Evolutionary conservation across 2,329 filamentous ascomycete species (phyloP).

Genomic region (Raffaelea albimanens): DNA sequence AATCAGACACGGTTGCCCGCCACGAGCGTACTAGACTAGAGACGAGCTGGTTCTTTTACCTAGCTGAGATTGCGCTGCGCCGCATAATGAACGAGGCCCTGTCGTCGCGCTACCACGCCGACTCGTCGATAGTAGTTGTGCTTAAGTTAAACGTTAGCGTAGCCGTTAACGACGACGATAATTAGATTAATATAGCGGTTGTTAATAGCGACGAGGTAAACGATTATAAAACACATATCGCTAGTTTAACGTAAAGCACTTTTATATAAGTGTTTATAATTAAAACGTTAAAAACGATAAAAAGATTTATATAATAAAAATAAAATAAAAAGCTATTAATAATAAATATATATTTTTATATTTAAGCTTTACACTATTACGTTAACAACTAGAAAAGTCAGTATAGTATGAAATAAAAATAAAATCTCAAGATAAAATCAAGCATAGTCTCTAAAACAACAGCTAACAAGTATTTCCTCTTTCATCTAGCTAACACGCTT

Average conservation of each 20-base stretch:
- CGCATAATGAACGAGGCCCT: conserved; percentile 21
- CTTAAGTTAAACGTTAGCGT: no score
- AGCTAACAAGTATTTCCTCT: no score
- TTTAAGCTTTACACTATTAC: conserved; percentile 3
- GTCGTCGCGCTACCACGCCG: conserved; percentile 14
- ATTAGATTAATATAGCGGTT: no score
- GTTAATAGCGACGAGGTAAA: neutral
- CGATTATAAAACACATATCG: neutral
- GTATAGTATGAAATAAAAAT: no score
- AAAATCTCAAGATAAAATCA: no score
- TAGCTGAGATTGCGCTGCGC: conserved; percentile 43
- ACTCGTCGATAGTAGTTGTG: neutral
- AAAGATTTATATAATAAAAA: conserved; percentile 3
- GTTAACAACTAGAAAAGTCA: conserved; percentile 3
- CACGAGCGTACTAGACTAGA: conserved; percentile 6
- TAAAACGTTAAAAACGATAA: conserved; percentile 1
- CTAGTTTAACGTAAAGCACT: neutral
- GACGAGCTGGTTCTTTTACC: conserved; percentile 41
- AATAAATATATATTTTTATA: conserved; percentile 1
- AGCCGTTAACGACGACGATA: no score
- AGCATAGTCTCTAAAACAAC: no score
- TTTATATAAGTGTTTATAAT: conserved; percentile 5
- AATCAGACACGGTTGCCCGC: neutral
- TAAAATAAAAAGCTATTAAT: neutral
- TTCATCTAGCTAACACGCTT: no score